Base-by-base conservation (phyloP, 805 yeast species). In the Spathaspora hagerdaliae region DNA sequence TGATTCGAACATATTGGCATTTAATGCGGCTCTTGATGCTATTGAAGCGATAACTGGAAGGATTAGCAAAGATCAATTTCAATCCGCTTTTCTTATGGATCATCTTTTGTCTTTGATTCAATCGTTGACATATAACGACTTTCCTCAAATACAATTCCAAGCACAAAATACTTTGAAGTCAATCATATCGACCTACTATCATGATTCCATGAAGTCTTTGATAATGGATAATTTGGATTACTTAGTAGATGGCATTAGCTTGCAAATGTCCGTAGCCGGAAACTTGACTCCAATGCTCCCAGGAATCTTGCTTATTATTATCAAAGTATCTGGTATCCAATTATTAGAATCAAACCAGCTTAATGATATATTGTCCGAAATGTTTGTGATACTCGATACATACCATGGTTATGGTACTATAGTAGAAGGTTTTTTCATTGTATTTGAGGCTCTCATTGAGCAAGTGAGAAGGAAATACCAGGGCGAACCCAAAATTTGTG, bases 401-500 rank as follows among this genome's bases (percentile, higher is more conserved):
- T 92, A 85, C 57, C 96, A 91, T 64, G 95, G 92, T 0, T 92
- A 92, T 60, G 68, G 82, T 1, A 69, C 73, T 12, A 66, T 94
- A 13, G 82, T 87, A 44, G 83, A 83, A 47, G 87, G 88, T 1
- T 83, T 88, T 48, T 86, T 90, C 50, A 64, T 74, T 2, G 84
- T 88, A 0, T 88, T 91, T 55, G 77, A 77, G 43, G 82, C 80
- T 26, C 61, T 87, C 5, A 67, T 82, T 6, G 63, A 65, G 31
- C 82, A 82, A 55, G 53, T 50, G 14, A 52, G 27, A 35, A 37
- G 27, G 7, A 43, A 50, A 24, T 51, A 55, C 47, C 37, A 46
- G 34, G 42, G 36, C 7, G 7, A 19, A 27, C 7, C 8, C 6
- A 36, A 38, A 36, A 36, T 41, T 26, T 19, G 36, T 37, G 11